These are phyloP conservation scores for Fusarium concolor DNA, from an alignment of 2,329 filamentous ascomycete species.

Conservation along the genomic window DNA sequence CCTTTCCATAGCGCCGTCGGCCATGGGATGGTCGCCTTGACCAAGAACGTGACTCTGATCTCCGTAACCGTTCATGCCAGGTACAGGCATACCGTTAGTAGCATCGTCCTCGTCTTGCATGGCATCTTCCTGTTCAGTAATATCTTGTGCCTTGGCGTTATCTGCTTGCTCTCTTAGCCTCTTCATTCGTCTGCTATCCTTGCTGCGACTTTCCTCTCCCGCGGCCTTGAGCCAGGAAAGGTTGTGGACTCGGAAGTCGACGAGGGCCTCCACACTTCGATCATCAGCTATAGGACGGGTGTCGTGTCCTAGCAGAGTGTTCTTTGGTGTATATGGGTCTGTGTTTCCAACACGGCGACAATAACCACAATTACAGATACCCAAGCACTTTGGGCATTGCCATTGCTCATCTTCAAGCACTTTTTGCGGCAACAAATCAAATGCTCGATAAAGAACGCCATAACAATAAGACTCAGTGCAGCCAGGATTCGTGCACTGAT, in stretches of 20 bases:
- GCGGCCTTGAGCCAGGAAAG: slow-evolving; percentile 79
- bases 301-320: slow-evolving; percentile 89
- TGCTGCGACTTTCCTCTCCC: slow-evolving; percentile 68
- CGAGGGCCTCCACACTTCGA: slow-evolving; percentile 87
- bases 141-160: slow-evolving; percentile 65
- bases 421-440: slow-evolving; percentile 87
- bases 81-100: slow-evolving; percentile 6
- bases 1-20: slow-evolving; percentile 22
- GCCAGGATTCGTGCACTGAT: slow-evolving; percentile 75
- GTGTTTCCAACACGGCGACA: slow-evolving; percentile 78
- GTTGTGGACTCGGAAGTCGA: slow-evolving; percentile 92
- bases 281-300: slow-evolving; percentile 91
- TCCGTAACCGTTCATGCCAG: slow-evolving; percentile 45
- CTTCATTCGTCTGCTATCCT: slow-evolving; percentile 68
- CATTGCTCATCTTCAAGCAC: slow-evolving; percentile 85
- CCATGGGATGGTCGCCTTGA: slow-evolving; percentile 22
- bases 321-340: slow-evolving; percentile 85
- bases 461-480: slow-evolving; percentile 89
- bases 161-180: slow-evolving; percentile 67
- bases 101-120: slow-evolving; percentile 29
- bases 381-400: slow-evolving; percentile 88
- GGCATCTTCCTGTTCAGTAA: slow-evolving; percentile 48
- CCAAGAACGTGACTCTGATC: slow-evolving; percentile 51
- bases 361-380: slow-evolving; percentile 86
- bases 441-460: slow-evolving; percentile 90